A percentile compares a stretch with the other conserved stretches of the same genome.
phyloP scores from a whole-genome alignment of 2,329 filamentous ascomycete species.

The Clonostachys chloroleuca region DNA sequence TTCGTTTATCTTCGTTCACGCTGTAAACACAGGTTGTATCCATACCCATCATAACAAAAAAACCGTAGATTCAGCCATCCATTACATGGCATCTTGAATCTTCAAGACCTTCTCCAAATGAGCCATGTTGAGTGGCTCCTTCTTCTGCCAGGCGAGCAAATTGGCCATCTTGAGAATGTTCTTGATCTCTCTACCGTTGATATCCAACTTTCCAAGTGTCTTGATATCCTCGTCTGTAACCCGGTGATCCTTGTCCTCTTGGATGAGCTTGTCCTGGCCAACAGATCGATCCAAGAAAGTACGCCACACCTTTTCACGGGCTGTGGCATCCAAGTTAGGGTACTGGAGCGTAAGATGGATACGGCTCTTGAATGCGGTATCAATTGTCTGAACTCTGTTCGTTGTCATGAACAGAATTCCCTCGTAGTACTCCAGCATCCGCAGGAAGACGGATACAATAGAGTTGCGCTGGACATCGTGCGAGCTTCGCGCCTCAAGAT shows the following conservation, averaged over 20 bases:
- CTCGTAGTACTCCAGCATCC: slow-evolving; percentile 45
- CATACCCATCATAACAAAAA: too few species aligned
- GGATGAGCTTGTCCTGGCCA: slow-evolving; percentile 7
- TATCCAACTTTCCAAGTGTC: slow-evolving; percentile 28
- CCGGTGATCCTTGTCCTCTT: slow-evolving; percentile 19
- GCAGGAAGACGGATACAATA: slow-evolving; percentile 38
- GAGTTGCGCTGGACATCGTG: slow-evolving; percentile 30
- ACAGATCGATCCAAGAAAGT: slow-evolving; percentile 29
- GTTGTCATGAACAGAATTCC: slow-evolving; percentile 47
- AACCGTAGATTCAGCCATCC: too few species aligned
- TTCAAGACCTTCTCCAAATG: slow-evolving; percentile 23
- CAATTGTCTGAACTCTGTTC: slow-evolving; percentile 41
- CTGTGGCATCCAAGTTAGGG: slow-evolving; percentile 27
- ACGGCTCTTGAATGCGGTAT: slow-evolving; percentile 39
- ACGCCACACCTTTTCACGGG: slow-evolving; percentile 30
- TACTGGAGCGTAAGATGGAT: slow-evolving; percentile 45
- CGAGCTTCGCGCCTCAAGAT: slow-evolving; percentile 24
- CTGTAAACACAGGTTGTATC: too few species aligned
- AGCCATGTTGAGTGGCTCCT: slow-evolving; percentile 15
- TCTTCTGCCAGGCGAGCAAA: slow-evolving; percentile 21
- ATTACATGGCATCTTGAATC: slow-evolving; percentile 10
- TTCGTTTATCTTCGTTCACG: too few species aligned
- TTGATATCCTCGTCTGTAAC: slow-evolving; percentile 19
- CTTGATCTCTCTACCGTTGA: slow-evolving; percentile 49
- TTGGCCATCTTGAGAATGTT: slow-evolving; percentile 35